Base-by-base conservation (phyloP, 2,329 filamentous ascomycete species). In the Fusarium sp. region DNA sequence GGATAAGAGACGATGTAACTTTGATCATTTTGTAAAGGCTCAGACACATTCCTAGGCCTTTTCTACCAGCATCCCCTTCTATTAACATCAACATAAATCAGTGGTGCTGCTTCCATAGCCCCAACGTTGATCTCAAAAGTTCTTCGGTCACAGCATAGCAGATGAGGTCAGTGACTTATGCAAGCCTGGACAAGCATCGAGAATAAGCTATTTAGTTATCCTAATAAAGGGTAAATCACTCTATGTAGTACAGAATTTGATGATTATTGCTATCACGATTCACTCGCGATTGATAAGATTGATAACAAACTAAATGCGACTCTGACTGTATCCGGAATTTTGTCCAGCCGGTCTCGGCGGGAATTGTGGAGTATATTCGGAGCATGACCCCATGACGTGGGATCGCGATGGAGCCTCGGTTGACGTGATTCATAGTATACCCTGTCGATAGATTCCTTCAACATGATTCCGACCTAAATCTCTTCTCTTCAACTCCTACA, bases 341-440 rank as follows among this genome's bases (percentile, higher is more conserved):
- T 57, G 55, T 62, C 57, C 51, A 51, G n/a, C 68, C 62, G 65
- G 53, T 54, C 46, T 71, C 68, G 68, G 68, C 55, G 51, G 18
- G 1, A 56, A 51, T 46, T 60, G 67, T 64, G 68, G 68, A 20
- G 59, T 43, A 40, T 7, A 47, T 20, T 25, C 12, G 45, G 28
- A 50, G 63, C 66, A 68, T 63, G 55, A 62, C 58, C 49, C 63
- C 53, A 72, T 72, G 69, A 72, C 69, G 69, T 68, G 59, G 49
- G 61, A 66, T 49, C 60, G 66, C 66, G 66, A 64, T 69, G 48
- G 46, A 66, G 53, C 55, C 50, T 55, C 43, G 48, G 46, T 41
- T 62, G 66, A 68, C 59, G 69, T 72, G 67, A 66, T 71, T 59
- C 27, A 51, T 40, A n/a, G 13, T 20, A 41, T 20, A 20, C 49